Percentiles rank a stretch among this genome's conserved stretches.
These are phyloP conservation scores for Naganishia randhawae DNA, from an alignment of 768 basidiomycete species.

Conservation along the genomic window DNA sequence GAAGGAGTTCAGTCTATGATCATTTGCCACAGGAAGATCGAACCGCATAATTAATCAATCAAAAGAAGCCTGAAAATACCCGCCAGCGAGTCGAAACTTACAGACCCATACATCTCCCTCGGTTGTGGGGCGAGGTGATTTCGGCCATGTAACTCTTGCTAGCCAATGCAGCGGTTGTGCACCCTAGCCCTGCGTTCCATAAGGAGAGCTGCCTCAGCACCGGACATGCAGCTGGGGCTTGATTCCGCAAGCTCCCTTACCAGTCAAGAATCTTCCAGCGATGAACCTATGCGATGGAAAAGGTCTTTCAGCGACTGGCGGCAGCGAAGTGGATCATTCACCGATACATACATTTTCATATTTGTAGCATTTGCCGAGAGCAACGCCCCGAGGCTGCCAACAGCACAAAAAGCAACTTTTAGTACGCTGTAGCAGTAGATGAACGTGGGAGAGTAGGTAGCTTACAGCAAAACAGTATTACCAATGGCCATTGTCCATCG, in stretches of 20 bases:
- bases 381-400: slow-evolving; percentile 54
- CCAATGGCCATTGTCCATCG: slow-evolving; percentile 58
- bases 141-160: slow-evolving; percentile 41
- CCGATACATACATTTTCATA: slow-evolving; percentile 39
- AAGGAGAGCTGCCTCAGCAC: no score
- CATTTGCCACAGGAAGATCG: slow-evolving; percentile 40
- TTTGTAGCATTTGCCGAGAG: slow-evolving; percentile 57
- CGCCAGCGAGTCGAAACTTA: no score
- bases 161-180: background rate
- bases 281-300: slow-evolving; percentile 43
- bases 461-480: slow-evolving; percentile 55
- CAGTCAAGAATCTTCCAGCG: slow-evolving; percentile 58
- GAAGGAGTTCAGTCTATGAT: slow-evolving; percentile 53
- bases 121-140: slow-evolving; percentile 55
- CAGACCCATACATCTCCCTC: slow-evolving; percentile 58
- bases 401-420: background rate
- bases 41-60: slow-evolving; percentile 56
- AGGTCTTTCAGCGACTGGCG: background rate
- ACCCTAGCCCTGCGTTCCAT: background rate
- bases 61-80: no score
- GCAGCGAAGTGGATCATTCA: background rate
- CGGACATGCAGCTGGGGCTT: no score
- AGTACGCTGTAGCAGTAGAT: background rate
- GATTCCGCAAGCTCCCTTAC: slow-evolving; percentile 40
- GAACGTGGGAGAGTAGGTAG: slow-evolving; percentile 1